Percentiles rank a stretch among this genome's conserved stretches.
Conservation (phyloP, 2,329 filamentous ascomycete genomes). For the Geosmithia morbida region DNA sequence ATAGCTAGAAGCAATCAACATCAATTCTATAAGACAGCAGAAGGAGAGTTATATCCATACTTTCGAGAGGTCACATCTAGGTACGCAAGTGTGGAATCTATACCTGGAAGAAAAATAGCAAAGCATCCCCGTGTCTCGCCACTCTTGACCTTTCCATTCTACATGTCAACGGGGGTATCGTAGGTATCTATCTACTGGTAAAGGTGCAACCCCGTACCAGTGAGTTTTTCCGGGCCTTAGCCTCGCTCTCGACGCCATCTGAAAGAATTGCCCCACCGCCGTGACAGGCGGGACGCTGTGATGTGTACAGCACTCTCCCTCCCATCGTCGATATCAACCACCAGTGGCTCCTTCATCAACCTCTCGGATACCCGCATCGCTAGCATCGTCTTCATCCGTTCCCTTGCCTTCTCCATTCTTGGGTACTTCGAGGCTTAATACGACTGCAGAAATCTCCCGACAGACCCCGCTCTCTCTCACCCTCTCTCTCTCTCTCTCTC, state of each 20-base stretch:
- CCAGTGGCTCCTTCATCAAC: not conserved
- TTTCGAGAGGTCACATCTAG: too few relatives aligned
- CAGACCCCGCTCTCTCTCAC: not conserved
- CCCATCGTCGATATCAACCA: not conserved
- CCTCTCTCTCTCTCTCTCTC: not conserved
- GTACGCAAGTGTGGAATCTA: too few relatives aligned
- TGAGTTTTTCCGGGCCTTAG: not conserved
- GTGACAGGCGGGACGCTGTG: not conserved
- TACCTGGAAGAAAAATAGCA: too few relatives aligned
- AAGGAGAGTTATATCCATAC: too few relatives aligned
- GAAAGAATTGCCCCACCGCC: not conserved
- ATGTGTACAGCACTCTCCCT: not conserved
- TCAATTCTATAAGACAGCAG: too few relatives aligned
- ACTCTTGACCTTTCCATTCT: too few relatives aligned
- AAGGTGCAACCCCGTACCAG: not conserved
- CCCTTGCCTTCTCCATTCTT: not conserved
- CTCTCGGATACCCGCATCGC: not conserved
- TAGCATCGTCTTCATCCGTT: not conserved
- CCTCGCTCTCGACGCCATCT: not conserved
- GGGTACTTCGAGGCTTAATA: not conserved
- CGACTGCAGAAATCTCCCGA: not conserved
- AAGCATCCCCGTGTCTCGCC: too few relatives aligned
- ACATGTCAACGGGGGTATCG: too few relatives aligned
- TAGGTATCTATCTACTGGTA: too few relatives aligned
- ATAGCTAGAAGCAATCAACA: too few relatives aligned